Evolutionary conservation across 148 eudicot genomes (phyloP).

Genomic region (Dysphania ambrosioides): DNA sequence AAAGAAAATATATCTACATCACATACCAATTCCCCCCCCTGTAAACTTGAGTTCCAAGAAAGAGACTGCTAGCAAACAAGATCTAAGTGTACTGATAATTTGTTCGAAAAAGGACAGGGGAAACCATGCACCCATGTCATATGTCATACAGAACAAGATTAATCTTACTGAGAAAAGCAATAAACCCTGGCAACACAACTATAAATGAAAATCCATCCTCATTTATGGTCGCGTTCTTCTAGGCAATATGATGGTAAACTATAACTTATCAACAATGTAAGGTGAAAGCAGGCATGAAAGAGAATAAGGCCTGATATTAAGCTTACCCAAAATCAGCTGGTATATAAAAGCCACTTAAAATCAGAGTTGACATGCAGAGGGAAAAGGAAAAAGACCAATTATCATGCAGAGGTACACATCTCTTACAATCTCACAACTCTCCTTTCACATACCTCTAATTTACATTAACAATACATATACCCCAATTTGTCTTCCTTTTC

Average conservation of each 20-base stretch:
- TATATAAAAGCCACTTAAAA: too few species aligned
- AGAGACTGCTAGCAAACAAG: not conserved
- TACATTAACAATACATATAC: not conserved
- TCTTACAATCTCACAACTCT: not conserved
- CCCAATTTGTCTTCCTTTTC: not conserved
- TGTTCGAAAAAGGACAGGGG: not conserved
- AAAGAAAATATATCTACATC: too few species aligned
- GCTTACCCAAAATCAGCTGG: too few species aligned
- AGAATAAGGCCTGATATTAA: too few species aligned
- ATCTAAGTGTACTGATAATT: not conserved
- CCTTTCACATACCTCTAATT: too few species aligned
- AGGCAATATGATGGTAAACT: conserved; percentile 5
- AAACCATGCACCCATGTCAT: not conserved
- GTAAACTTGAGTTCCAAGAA: not conserved
- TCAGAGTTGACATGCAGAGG: too few species aligned
- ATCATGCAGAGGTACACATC: too few species aligned
- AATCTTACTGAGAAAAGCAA: too few species aligned
- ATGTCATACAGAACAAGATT: not conserved
- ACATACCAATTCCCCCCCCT: too few species aligned
- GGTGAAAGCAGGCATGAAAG: conserved; percentile 5
- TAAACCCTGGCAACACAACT: not conserved
- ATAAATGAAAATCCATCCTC: not conserved
- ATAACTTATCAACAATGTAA: not conserved
- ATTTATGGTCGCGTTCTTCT: not conserved
- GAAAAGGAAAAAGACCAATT: too few species aligned